A percentile compares a stretch with the other conserved stretches of the same genome.
Evolutionary conservation across 2,329 filamentous ascomycete genomes (phyloP).

Genomic region (Cladosporium velox): DNA sequence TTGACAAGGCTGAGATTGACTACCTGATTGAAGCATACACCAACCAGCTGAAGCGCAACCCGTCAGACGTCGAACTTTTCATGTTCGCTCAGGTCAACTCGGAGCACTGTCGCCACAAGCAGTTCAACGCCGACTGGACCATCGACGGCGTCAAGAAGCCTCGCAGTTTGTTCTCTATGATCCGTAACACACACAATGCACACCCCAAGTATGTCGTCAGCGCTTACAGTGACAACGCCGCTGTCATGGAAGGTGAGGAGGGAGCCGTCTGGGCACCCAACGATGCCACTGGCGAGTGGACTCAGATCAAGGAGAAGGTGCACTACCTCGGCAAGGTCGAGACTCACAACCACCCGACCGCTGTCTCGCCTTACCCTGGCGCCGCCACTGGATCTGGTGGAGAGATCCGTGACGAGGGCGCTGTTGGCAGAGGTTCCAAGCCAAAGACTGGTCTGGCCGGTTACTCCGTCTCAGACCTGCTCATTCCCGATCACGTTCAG

Average conservation of each 20-base stretch:
- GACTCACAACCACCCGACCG: conserved; percentile 96
- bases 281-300: conserved; percentile 83
- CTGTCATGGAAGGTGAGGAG: conserved; percentile 75
- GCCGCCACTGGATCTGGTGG: conserved; percentile 94
- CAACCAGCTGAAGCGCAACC: conserved; percentile 62
- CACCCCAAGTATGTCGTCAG: conserved; percentile 81
- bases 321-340: conserved; percentile 94
- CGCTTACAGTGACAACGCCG: conserved; percentile 96
- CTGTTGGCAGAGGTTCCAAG: conserved; percentile 86
- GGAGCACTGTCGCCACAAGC: conserved; percentile 85
- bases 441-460: conserved; percentile 91
- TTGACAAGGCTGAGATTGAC: conserved; percentile 87
- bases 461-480: conserved; percentile 92
- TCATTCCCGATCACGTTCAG: conserved; percentile 78
- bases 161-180: conserved; percentile 90
- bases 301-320: conserved; percentile 78
- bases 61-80: conserved; percentile 92
- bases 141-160: conserved; percentile 83
- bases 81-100: conserved; percentile 99
- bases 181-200: conserved; percentile 85
- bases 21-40: conserved; percentile 87
- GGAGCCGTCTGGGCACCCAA: conserved; percentile 86
- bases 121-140: conserved; percentile 96
- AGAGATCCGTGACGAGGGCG: conserved; percentile 92
- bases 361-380: conserved; percentile 89